Percentiles rank a stretch among this genome's conserved stretches.
phyloP scores from a whole-genome alignment of 345 rosid species.

The Litchi chinensis region DNA sequence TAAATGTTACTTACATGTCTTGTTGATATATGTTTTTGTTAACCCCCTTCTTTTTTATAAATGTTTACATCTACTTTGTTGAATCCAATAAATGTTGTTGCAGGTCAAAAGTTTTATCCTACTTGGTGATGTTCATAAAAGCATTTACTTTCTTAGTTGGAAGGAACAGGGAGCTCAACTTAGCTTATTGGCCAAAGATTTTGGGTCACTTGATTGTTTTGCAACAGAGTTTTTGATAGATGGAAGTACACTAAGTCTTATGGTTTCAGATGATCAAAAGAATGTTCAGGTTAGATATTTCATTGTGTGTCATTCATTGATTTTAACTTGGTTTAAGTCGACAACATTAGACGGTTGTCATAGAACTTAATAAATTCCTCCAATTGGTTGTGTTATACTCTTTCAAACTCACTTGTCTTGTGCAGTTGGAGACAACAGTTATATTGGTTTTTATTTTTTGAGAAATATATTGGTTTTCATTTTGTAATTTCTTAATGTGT shows the following conservation, averaged over 20 bases:
- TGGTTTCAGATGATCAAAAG: constrained; percentile 93
- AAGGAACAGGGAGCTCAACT: constrained; percentile 98
- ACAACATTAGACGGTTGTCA: not conserved
- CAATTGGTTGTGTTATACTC: not conserved
- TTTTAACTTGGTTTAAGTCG: not conserved
- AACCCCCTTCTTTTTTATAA: constrained; percentile 13
- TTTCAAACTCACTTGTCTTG: not conserved
- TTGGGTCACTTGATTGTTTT: constrained; percentile 86
- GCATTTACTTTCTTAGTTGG: constrained; percentile 95
- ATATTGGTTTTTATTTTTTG: not conserved
- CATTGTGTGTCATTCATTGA: constrained; percentile 1
- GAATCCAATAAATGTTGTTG: constrained; percentile 11
- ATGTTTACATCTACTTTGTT: not conserved
- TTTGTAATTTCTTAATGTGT: not conserved
- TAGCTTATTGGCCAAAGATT: constrained; percentile 90
- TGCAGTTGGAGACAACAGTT: constrained; percentile 4
- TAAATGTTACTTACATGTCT: not conserved
- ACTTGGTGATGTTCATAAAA: constrained; percentile 88
- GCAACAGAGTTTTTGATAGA: constrained; percentile 98
- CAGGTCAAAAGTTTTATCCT: constrained; percentile 98
- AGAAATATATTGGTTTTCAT: not conserved
- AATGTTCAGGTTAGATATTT: constrained; percentile 73
- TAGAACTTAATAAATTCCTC: not conserved
- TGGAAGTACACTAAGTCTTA: constrained; percentile 90
- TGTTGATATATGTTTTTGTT: not conserved